Evolutionary conservation across 805 yeast genomes (phyloP), one percentile per base, ranked within the genome.

Genomic region (Torulaspora indica): DNA sequence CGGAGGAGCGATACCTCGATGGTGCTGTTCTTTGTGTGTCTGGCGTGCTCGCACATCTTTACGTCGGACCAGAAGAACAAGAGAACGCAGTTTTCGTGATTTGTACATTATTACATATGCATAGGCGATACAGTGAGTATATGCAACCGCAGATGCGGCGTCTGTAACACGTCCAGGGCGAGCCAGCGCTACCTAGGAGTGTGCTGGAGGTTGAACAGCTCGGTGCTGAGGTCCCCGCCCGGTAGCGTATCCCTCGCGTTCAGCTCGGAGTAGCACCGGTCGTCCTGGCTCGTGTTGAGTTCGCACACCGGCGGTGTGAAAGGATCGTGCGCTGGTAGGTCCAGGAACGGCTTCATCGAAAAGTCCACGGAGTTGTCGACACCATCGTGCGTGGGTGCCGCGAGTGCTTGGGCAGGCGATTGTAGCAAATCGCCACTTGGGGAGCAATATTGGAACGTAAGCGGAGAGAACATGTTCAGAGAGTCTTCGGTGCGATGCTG

Each of bases 1-100:
- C 79, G 90, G 58, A 77, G 96, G 45, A 89, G 87, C 40, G 98
- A 93, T 63, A 93, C 99, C 1, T 82, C 91, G 47, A 93, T 93
- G 99, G 81, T 84, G 40, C 74, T 89, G 67, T 90, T 90, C 63
- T 93, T 87, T 65, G 98, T 93, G 42, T 91, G 98, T 66, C 68
- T 85, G 55, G 76, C 81, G 43, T 91, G 98, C 66, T 85, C 86
- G 52, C 80, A 85, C 60, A 88, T 85, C 13, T 71, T 64, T 45
- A 68, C 71, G 17, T 62, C 67, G 34, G 69, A 64, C 45, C 61
- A 62, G 42, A 64, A 63, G 54, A 63, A 63, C 43, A 68, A 50
- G 49, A 56, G 67, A 53, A 66, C 66, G 29, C 64, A 57, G 49
- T 68, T 63, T 35, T 40, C 45, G 27, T 47, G 22, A 20, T 40